phyloP scores from a whole-genome alignment of 768 basidiomycete species.

The Termitomyces sp. region DNA sequence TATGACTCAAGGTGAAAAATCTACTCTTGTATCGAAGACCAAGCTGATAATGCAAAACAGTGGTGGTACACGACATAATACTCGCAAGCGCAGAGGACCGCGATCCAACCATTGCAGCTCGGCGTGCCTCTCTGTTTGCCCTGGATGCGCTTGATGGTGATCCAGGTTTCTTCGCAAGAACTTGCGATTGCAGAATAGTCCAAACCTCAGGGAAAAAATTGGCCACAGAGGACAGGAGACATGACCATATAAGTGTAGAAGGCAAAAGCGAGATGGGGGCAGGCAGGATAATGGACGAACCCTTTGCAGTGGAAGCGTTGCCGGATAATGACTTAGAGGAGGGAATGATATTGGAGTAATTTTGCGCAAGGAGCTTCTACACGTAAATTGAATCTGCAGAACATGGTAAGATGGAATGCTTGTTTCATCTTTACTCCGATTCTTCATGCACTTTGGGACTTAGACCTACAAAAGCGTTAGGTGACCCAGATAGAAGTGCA shows the following conservation, averaged over 20 bases:
- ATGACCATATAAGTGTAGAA: conserved; percentile 10
- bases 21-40: neutral
- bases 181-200: conserved; percentile 62
- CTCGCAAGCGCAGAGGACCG: conserved; percentile 56
- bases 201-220: conserved; percentile 32
- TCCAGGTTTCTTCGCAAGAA: conserved; percentile 54
- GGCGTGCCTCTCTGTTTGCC: conserved; percentile 60
- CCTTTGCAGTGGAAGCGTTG: neutral
- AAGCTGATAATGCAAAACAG: conserved; percentile 31
- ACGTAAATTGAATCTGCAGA: neutral
- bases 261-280: conserved; percentile 11
- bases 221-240: conserved; percentile 24
- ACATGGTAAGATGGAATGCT: neutral
- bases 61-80: conserved; percentile 62
- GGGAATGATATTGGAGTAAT: conserved; percentile 15
- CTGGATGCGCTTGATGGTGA: conserved; percentile 68
- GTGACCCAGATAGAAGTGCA: neutral
- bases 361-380: neutral
- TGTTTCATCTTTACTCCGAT: neutral
- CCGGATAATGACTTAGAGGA: conserved; percentile 14
- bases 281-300: conserved; percentile 7
- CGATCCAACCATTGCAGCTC: conserved; percentile 51
- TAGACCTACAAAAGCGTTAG: conserved; percentile 34
- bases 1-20: conserved; percentile 6
- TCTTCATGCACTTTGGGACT: conserved; percentile 26